Base-by-base conservation (phyloP, 2,329 filamentous ascomycete genomes). In the Metarhizium rileyi region DNA sequence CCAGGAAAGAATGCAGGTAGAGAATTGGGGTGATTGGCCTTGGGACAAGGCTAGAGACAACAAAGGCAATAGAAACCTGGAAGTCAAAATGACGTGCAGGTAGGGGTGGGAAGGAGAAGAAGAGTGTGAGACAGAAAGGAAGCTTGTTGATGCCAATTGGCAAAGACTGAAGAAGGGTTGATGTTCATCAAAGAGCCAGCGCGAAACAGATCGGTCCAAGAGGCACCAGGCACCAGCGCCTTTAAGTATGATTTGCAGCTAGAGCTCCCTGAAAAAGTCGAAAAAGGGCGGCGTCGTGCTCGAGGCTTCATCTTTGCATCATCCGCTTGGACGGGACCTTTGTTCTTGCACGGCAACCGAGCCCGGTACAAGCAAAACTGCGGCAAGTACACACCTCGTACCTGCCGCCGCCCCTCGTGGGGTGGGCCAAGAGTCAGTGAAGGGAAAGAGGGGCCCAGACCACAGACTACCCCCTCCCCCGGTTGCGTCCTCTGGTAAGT, bases 351-450 rank as follows among this genome's bases (percentile, higher is more conserved):
- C 43, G 35, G 48, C 46, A 50, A 44, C 43, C 33, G 44, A 36
- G 25, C 36, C 49, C n/a, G 20, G 46, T 51, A 42, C 44, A 42
- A 49, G 44, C 47, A 47, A 38, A 46, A 30, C 22, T 22, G 43
- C 35, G 26, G 23, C 44, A 51, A 50, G 46, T 51, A 50, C 49
- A 53, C 53, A 28, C 46, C 53, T 55, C 50, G 53, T 52, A 50
- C 53, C 51, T 51, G 47, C 45, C 49, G 47, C 48, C 45, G 49
- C 46, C 48, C 50, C 52, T 47, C 47, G 50, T 46, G 49, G 44
- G 49, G 49, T 45, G 53, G 45, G 44, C 45, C 44, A 41, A 44
- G 50, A 42, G 18, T 3, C 14, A 22, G 38, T 30, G 35, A 42
- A 23, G 38, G 36, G 46, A 44, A 44, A 30, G 28, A 49, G 49